These are phyloP conservation scores for Exophiala sp. DNA, from an alignment of 2,329 filamentous ascomycete species.

Conservation along the genomic window DNA sequence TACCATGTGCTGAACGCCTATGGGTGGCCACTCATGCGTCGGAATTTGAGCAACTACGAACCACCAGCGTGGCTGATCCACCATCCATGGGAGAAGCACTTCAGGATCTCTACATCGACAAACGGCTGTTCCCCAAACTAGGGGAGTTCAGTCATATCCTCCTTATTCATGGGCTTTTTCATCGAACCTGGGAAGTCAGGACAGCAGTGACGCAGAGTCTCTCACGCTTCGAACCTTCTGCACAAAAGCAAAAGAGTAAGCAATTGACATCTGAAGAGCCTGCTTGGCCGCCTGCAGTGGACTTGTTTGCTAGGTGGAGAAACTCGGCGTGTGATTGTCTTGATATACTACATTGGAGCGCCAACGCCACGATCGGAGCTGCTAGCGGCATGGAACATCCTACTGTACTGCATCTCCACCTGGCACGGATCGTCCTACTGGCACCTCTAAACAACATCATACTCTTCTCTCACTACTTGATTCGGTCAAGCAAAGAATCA, in stretches of 20 bases:
- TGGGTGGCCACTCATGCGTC: constrained; percentile 38
- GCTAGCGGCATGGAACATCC: constrained; percentile 52
- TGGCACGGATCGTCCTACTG: constrained; percentile 51
- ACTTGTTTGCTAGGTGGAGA: constrained; percentile 44
- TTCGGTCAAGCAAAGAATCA: constrained; percentile 11
- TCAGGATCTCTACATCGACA: constrained; percentile 50
- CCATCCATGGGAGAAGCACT: constrained; percentile 31
- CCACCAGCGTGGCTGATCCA: constrained; percentile 21
- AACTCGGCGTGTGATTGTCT: constrained; percentile 44
- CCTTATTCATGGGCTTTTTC: constrained; percentile 50
- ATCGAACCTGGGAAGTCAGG: constrained; percentile 47
- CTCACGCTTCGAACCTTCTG: constrained; percentile 43
- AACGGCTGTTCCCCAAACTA: constrained; percentile 41
- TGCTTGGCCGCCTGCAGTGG: constrained; percentile 46
- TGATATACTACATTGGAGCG: constrained; percentile 58
- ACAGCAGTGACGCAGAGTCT: constrained; percentile 43
- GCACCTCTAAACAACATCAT: constrained; percentile 47
- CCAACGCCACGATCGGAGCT: constrained; percentile 50
- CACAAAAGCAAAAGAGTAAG: constrained; percentile 36
- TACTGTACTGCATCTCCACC: constrained; percentile 54
- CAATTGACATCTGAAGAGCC: constrained; percentile 34
- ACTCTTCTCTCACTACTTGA: constrained; percentile 39
- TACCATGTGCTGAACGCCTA: constrained; percentile 41
- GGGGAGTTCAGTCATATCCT: constrained; percentile 51
- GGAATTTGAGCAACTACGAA: constrained; percentile 29